Base-by-base conservation (phyloP, 257 asterid species). In the Solanum virginianum region DNA sequence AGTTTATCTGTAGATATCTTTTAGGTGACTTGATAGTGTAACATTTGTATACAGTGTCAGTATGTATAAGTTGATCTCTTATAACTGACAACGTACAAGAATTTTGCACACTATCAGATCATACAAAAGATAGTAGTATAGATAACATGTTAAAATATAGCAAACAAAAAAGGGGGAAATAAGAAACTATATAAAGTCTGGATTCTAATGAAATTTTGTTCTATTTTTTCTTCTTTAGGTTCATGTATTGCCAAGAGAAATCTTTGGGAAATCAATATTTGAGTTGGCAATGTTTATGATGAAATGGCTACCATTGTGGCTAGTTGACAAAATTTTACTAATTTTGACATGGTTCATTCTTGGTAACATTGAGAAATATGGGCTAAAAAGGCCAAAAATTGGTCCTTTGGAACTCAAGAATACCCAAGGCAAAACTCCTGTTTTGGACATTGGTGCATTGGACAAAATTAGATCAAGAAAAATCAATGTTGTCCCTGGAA, bases 161-260 rank as follows among this genome's bases (percentile, higher is more conserved):
- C 14, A 70, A 39, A 70, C 41, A 26, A 5, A 54, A 5, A 54
- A 55, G 17, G 16, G 2, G 66, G 22, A 65, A 53, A 65, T 10
- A 29, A 65, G 45, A 65, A 65, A 65, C 72, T 53, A 36, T 32
- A 81, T 14, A 7, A 62, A 59, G 12, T 84, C 59, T 36, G 15
- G 70, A 51, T 43, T 57, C 36, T 63, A 7, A 80, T 68, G 47
- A 5, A 26, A 7, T 18, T 32, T 77, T 43, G 7, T 8, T 3
- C 15, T 51, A 0, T 45, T 14, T 66, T 80, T 14, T 13, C 79
- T 17, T 84, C 29, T 70, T 56, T 49, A 85, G 90, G 85, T 86
- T 71, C 90, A 88, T 53, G 85, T 88, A 8, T 81, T 88, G 84
- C 90, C 90, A 51, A 86, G 87, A n/a, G 90, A 86, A 66, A 80